A percentile compares a stretch with the other conserved stretches of the same genome.
Evolutionary conservation across 441 rosid species (phyloP).

Genomic region (Corymbia citriodora): DNA sequence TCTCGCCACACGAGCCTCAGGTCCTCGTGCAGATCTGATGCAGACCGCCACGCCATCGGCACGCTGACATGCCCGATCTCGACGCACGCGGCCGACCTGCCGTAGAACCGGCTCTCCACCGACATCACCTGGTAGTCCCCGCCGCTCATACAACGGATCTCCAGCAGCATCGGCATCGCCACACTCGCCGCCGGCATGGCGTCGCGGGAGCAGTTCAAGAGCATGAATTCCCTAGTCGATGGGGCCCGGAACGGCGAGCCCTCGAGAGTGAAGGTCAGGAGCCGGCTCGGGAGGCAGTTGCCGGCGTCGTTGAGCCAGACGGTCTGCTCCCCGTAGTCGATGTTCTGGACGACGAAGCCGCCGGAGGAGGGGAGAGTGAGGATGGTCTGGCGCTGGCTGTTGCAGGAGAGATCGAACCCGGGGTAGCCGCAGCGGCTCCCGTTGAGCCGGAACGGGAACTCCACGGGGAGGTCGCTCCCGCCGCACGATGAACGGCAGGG

Average conservation of each 20-base stretch:
- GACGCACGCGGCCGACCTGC: neutral
- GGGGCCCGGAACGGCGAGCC: neutral
- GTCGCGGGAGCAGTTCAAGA: neutral
- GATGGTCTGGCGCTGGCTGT: neutral
- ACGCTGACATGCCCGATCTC: neutral
- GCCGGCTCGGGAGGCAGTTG: conserved; percentile 8
- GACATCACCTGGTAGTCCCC: neutral
- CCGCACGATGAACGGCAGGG: neutral
- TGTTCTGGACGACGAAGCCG: neutral
- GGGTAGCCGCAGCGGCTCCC: neutral
- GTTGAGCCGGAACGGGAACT: neutral
- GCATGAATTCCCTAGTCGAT: neutral
- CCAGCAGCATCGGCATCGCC: neutral
- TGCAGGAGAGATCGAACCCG: neutral
- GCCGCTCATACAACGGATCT: neutral
- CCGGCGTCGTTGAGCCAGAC: neutral
- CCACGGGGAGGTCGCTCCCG: neutral
- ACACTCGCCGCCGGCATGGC: neutral
- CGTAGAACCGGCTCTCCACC: neutral
- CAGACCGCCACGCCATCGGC: neutral
- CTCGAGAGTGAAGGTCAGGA: neutral
- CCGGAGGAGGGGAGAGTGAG: neutral
- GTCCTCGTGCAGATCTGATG: neutral
- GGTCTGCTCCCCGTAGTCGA: neutral
- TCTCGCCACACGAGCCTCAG: neutral